These are phyloP conservation scores for Berberis vulgaris DNA, from an alignment of 164 flowering plant species.

Conservation along the genomic window DNA sequence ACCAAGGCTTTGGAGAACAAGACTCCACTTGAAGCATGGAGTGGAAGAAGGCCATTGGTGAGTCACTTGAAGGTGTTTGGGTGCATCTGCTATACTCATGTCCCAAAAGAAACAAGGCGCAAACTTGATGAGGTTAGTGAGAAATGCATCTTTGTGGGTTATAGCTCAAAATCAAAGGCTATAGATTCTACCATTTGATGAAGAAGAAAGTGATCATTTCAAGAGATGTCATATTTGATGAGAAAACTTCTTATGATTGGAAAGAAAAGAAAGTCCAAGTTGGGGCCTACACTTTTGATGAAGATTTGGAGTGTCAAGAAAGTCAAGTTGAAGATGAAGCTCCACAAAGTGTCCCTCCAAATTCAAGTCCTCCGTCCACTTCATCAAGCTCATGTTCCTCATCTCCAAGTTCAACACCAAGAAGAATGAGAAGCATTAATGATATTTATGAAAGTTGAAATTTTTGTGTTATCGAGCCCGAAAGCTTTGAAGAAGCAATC, in stretches of 20 bases:
- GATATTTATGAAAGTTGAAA: not conserved
- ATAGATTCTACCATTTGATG: not conserved
- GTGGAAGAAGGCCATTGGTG: not conserved
- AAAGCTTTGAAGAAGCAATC: not conserved
- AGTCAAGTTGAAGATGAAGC: not conserved
- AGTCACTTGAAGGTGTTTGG: not conserved
- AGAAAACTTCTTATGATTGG: not conserved
- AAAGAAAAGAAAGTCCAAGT: not conserved
- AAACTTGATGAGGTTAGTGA: not conserved
- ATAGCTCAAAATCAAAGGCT: not conserved
- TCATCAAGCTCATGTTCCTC: not conserved
- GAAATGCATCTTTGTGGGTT: not conserved
- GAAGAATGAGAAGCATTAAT: not conserved
- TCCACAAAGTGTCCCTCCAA: not conserved
- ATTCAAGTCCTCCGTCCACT: no score
- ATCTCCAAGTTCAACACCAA: not conserved
- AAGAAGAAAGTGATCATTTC: not conserved
- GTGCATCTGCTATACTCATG: not conserved
- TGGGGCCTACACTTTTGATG: not conserved
- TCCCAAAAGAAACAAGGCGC: not conserved
- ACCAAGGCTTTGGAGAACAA: not conserved
- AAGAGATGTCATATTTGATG: not conserved
- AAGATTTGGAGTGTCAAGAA: not conserved
- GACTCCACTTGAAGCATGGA: slow-evolving; percentile 8
- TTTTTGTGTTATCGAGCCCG: not conserved